phyloP scores from a whole-genome alignment of 495 filamentous ascomycete genomes.

The Hyphodiscus hymeniophilus region DNA sequence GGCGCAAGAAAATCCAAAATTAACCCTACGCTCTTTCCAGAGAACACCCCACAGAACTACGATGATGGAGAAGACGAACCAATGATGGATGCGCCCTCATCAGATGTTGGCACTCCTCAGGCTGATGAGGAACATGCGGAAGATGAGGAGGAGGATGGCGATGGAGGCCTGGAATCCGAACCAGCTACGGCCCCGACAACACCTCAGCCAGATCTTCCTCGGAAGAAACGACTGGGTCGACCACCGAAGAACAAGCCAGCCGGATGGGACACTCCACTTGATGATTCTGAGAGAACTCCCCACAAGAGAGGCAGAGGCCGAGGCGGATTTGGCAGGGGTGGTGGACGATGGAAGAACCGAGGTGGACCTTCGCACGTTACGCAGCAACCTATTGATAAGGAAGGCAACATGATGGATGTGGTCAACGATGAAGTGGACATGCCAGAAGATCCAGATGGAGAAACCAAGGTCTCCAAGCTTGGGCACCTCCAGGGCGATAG shows the following conservation, averaged over 20 bases:
- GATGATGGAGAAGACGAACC: slow-evolving; percentile 39
- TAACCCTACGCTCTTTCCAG: slow-evolving; percentile 26
- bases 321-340: slow-evolving; percentile 59
- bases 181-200: slow-evolving; percentile 32
- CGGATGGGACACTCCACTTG: slow-evolving; percentile 56
- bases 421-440: slow-evolving; percentile 84
- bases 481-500: slow-evolving; percentile 74
- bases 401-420: slow-evolving; percentile 87
- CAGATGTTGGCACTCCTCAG: slow-evolving; percentile 14
- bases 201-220: slow-evolving; percentile 45
- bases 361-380: slow-evolving; percentile 69
- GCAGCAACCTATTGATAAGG: slow-evolving; percentile 84
- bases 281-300: slow-evolving; percentile 47
- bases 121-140: slow-evolving; percentile 32
- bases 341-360: slow-evolving; percentile 59
- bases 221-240: slow-evolving; percentile 74
- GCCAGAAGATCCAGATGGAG: slow-evolving; percentile 80
- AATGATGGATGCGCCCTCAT: slow-evolving; percentile 31
- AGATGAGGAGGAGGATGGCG: slow-evolving; percentile 30
- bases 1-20: slow-evolving; percentile 8
- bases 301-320: slow-evolving; percentile 58
- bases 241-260: slow-evolving; percentile 77
- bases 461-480: slow-evolving; percentile 84
- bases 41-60: slow-evolving; percentile 40
- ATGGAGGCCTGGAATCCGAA: slow-evolving; percentile 31